Evolutionary conservation across 495 filamentous ascomycete species (phyloP).

Genomic region (Hypoxylon subgilvum): DNA sequence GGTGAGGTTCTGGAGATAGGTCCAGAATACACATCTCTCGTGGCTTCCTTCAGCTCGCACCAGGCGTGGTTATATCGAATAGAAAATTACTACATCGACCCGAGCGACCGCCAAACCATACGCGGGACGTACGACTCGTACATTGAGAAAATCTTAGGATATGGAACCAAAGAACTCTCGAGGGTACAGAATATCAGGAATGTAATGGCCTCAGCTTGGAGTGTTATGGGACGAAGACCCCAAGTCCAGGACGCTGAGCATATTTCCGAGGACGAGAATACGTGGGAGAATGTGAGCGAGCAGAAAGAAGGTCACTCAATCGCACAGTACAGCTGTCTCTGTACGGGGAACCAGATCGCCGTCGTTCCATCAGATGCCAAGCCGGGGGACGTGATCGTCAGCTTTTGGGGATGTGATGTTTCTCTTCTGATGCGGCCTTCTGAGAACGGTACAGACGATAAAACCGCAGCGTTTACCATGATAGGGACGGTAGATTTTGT

Average conservation of each 20-base stretch:
- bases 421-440: slow-evolving; percentile 30
- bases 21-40: not conserved
- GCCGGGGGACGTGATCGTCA: slow-evolving; percentile 32
- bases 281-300: not conserved
- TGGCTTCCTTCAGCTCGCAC: not conserved
- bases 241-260: not conserved
- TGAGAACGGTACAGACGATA: not conserved
- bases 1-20: not conserved
- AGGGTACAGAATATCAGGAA: not conserved
- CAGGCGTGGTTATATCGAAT: not conserved
- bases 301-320: not conserved
- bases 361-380: slow-evolving; percentile 26
- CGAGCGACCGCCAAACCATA: not conserved
- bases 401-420: slow-evolving; percentile 35
- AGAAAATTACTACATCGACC: not conserved
- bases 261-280: not conserved
- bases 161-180: not conserved
- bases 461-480: slow-evolving; percentile 8
- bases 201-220: not conserved
- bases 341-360: slow-evolving; percentile 22
- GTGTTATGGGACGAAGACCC: not conserved
- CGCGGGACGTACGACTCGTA: not conserved
- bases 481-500: slow-evolving; percentile 28
- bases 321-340: slow-evolving; percentile 18
- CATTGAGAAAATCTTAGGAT: not conserved